Base-by-base conservation (phyloP, 306 rosid species). In the Medicago lupulina region DNA sequence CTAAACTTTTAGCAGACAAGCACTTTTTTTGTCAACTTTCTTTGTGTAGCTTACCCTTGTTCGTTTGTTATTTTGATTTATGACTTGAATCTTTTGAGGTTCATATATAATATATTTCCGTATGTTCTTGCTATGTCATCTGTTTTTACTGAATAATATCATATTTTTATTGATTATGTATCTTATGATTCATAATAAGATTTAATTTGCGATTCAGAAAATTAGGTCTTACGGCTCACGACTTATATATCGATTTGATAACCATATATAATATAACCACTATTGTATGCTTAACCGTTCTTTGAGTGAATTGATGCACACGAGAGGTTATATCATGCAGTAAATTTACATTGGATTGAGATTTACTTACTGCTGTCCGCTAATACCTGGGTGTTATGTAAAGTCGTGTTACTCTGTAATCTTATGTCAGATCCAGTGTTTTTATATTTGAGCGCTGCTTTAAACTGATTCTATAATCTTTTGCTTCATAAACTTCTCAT, bases 401-500 rank as follows among this genome's bases (percentile, higher is more conserved):
- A 31, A 49, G 65, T 49, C 28, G 71, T 21, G 61, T 11, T 62
- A 14, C 34, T 63, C 44, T 18, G 38, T 70, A 64, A 59, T 68
- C 62, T 65, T 54, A 53, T 53, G 58, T 51, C 21, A 9, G 9
- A 16, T 16, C 38, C 44, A 5, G 28, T 46, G 31, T 28, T 66
- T 54, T 55, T 14, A 49, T 82, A 66, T 54, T 36, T 44, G 55
- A 16, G 21, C 55, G 23, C 74, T 71, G 41, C 70, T 31, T 63
- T 70, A n/a, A 59, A 73, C 60, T 31, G 49, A 23, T 66, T 44
- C 41, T 82, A 16, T 17, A 67, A 67, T 59, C 25, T 12, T 72
- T 76, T 62, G 51, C 34, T 73, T 67, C 67, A 71, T 65, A 34
- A 44, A 21, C 75, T 66, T 82, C 61, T 38, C 23, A 17, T 53